Evolutionary conservation across 768 basidiomycete species (phyloP).

Genomic region (Termitomyces sp.): DNA sequence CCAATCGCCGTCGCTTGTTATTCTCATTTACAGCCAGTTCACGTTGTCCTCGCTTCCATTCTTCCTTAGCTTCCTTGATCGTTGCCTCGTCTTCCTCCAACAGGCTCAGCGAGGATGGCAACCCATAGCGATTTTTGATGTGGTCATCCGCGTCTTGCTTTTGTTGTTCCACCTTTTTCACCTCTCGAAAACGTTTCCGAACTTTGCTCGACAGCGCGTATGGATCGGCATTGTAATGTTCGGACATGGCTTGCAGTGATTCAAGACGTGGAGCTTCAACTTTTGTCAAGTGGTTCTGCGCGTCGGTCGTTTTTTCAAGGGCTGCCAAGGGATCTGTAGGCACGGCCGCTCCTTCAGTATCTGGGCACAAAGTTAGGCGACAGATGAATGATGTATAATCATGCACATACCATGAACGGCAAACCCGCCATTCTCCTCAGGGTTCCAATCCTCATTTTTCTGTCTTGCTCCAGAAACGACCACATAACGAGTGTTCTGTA

Average conservation of each 20-base stretch:
- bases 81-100: conserved; percentile 62
- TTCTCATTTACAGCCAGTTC: conserved; percentile 41
- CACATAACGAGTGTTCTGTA: conserved; percentile 91
- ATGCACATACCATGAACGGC: conserved; percentile 70
- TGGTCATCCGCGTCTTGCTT: conserved; percentile 67
- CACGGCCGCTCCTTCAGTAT: conserved; percentile 61
- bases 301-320: conserved; percentile 84
- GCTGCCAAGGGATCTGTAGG: conserved; percentile 83
- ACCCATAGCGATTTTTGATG: conserved; percentile 71
- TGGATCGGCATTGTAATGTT: conserved; percentile 82
- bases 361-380: conserved; percentile 29
- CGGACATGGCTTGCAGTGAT: conserved; percentile 71
- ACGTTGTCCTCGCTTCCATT: conserved; percentile 54
- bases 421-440: conserved; percentile 92
- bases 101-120: conserved; percentile 67
- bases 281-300: conserved; percentile 66
- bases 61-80: conserved; percentile 55
- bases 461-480: conserved; percentile 90
- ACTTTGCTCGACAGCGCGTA: conserved; percentile 73
- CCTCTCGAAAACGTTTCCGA: conserved; percentile 80
- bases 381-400: neutral
- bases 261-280: conserved; percentile 81
- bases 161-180: conserved; percentile 76
- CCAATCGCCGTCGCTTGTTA: conserved; percentile 46
- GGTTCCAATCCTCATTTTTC: conserved; percentile 96